Base-by-base conservation (phyloP, 495 filamentous ascomycete genomes). In the Letharia columbiana region DNA sequence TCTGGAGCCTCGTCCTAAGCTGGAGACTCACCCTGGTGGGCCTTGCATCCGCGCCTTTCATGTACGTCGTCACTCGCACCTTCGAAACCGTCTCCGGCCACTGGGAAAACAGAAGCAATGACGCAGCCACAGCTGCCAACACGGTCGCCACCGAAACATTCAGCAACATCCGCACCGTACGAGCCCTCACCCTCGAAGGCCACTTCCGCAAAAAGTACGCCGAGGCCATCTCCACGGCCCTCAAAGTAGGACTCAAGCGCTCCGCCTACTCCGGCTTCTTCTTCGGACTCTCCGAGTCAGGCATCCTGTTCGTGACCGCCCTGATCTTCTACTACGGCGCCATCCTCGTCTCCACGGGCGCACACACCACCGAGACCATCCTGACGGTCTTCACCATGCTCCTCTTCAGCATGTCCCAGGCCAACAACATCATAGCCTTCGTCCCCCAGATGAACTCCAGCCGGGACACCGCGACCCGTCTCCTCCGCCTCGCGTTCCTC, bases 21-120 rank as follows among this genome's bases (percentile, higher is more conserved):
- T 97, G 91, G 92, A 87, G 88, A 72, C 75, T 97, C 37, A 93
- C 92, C 0, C 76, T 96, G 8, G 86, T 96, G 62, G 86, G 87
- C 4, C 77, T 97, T 17, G 78, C 83, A 0, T 85, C 82, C 67
- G 78, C 83, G 0, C 92, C 93, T 3, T 75, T 89, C 13, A 82
- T 94, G 39, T 85, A 91, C 56, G 79, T 69, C 0, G 77, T 89
- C 5, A 88, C 87, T 0, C 81, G 83, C 65, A 79, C 79, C 0
- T 90, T 89, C 67, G 78, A 87, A 17, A 69, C 73, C 3, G 75
- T 88, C 23, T 89, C 84, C 70, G 83, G 79, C 13, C 80, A 82
- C 61, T 95, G 89, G 89, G 92, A 97, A 69, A 75, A 76, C 20
- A 77, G 76, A 64, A 87, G 82, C 70, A 88, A 89, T 68, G 77